A percentile compares a stretch with the other conserved stretches of the same genome.
These are phyloP conservation scores for Podaxis sp. DNA, from an alignment of 768 basidiomycete species.

Conservation along the genomic window DNA sequence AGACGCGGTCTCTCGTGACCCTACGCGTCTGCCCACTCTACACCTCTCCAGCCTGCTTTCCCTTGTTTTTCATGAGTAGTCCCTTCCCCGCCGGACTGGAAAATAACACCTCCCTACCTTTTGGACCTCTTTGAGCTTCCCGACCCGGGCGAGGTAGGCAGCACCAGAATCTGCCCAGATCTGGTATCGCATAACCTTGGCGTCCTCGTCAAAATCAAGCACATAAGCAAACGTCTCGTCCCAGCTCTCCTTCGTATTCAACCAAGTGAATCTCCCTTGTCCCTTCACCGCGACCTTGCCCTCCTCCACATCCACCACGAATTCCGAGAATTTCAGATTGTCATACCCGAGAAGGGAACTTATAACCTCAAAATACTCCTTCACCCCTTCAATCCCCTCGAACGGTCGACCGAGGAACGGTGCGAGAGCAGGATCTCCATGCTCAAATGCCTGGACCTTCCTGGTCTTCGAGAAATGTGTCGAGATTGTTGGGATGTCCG, in stretches of 20 bases:
- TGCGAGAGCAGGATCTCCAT: slow-evolving; percentile 49
- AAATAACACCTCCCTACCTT: background rate
- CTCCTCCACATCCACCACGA: slow-evolving; percentile 45
- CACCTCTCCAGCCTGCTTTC: background rate
- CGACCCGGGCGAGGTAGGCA: slow-evolving; percentile 52
- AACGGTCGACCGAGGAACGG: slow-evolving; percentile 58
- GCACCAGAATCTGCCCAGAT: slow-evolving; percentile 70
- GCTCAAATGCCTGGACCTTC: slow-evolving; percentile 43
- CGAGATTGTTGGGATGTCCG: slow-evolving; percentile 37
- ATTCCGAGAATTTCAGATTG: slow-evolving; percentile 49
- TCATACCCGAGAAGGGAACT: slow-evolving; percentile 43
- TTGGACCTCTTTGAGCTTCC: slow-evolving; percentile 31
- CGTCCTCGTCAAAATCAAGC: slow-evolving; percentile 54
- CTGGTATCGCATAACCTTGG: slow-evolving; percentile 55
- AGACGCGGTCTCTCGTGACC: slow-evolving; percentile 10
- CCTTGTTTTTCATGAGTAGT: background rate
- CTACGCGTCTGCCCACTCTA: background rate
- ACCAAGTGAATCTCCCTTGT: slow-evolving; percentile 53
- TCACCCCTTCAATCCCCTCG: slow-evolving; percentile 36
- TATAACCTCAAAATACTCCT: slow-evolving; percentile 47
- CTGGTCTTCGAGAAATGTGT: slow-evolving; percentile 45
- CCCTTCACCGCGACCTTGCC: slow-evolving; percentile 54
- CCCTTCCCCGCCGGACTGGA: background rate
- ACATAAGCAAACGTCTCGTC: slow-evolving; percentile 57
- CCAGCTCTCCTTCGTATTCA: slow-evolving; percentile 48